Conservation (phyloP, 352 stramenopile species). For the Globisporangium lucens region DNA sequence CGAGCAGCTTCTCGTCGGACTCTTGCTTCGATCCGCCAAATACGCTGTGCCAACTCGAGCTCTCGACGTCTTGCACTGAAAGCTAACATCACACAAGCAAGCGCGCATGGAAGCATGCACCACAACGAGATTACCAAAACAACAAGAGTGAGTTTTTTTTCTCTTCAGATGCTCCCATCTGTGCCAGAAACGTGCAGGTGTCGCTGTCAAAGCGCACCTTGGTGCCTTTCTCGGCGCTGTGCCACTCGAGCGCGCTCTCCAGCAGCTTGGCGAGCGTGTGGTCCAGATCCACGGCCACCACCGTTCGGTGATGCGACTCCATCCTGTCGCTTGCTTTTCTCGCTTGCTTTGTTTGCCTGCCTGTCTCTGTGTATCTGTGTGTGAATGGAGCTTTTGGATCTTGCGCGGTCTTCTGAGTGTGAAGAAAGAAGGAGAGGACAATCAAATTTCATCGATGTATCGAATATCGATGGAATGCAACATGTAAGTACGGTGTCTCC, state of each 20-base stretch:
- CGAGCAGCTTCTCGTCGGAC: constrained; percentile 25
- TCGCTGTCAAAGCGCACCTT: constrained; percentile 22
- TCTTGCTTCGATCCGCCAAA: constrained; percentile 26
- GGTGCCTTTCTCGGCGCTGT: constrained; percentile 36
- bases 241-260: constrained; percentile 44
- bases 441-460: too few relatives aligned
- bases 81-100: constrained; percentile 14
- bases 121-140: neutral
- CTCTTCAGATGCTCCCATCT: neutral
- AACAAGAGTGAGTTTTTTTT: neutral
- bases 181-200: neutral
- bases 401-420: neutral
- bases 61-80: constrained; percentile 17
- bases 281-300: constrained; percentile 63
- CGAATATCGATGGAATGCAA: too few relatives aligned
- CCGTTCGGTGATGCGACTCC: constrained; percentile 30
- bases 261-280: constrained; percentile 55
- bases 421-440: too few relatives aligned
- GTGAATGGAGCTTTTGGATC: constrained; percentile 9
- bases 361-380: neutral
- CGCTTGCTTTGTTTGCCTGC: neutral
- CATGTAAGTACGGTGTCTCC: too few relatives aligned
- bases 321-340: neutral
- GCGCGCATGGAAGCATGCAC: neutral
- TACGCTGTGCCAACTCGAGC: constrained; percentile 29